phyloP scores from a whole-genome alignment of 1,284 basidiomycete species.

The Grifola frondosa region DNA sequence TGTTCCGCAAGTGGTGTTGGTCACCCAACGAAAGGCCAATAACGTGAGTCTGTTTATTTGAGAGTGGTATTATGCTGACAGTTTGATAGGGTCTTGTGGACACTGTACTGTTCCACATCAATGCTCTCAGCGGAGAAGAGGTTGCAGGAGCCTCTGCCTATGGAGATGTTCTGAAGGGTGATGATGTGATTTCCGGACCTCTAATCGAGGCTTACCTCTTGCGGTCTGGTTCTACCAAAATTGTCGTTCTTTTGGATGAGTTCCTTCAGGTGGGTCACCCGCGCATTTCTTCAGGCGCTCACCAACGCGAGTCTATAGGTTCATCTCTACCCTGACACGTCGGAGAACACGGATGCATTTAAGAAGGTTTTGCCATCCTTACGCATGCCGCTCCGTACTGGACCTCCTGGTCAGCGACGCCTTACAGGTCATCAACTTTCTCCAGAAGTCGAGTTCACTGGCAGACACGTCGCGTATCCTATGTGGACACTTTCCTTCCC shows the following conservation, averaged over 20 bases:
- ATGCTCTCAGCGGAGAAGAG: constrained; percentile 76
- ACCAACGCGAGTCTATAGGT: constrained; percentile 37
- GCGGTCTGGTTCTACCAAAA: constrained; percentile 41
- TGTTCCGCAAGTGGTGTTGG: constrained; percentile 57
- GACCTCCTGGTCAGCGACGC: constrained; percentile 39
- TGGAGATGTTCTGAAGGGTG: constrained; percentile 48
- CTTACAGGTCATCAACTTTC: constrained; percentile 58
- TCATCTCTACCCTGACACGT: constrained; percentile 63
- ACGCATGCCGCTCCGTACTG: constrained; percentile 56
- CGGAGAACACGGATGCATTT: constrained; percentile 43
- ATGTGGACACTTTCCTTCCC: constrained; percentile 68
- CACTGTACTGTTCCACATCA: constrained; percentile 76
- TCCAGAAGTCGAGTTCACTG: constrained; percentile 42
- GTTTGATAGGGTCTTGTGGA: constrained; percentile 51
- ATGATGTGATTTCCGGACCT: constrained; percentile 58
- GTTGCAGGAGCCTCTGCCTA: constrained; percentile 29
- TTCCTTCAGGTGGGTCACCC: constrained; percentile 66
- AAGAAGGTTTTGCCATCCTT: constrained; percentile 42
- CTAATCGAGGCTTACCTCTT: constrained; percentile 59
- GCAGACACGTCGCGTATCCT: constrained; percentile 51
- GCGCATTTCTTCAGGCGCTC: constrained; percentile 9
- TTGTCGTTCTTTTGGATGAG: constrained; percentile 66
- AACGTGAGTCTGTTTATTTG: constrained; percentile 46
- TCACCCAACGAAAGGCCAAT: constrained; percentile 58
- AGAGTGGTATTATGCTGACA: background rate